Base-by-base conservation (phyloP, 805 yeast genomes). In the Metschnikowia reukaufii region DNA sequence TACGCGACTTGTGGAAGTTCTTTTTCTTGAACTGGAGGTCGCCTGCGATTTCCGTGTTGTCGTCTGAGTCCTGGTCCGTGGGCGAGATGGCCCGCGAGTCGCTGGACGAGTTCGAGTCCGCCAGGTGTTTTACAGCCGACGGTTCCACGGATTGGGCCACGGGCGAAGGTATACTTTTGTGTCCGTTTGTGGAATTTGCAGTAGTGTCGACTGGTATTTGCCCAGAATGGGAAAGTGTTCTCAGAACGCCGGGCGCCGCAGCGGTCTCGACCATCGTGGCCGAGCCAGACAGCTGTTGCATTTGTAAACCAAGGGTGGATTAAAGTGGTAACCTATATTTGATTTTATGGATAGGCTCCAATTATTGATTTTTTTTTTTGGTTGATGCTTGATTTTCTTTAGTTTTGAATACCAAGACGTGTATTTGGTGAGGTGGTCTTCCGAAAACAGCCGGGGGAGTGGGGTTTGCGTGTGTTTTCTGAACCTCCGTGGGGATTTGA, bases 21-120 rank as follows among this genome's bases (percentile, higher is more conserved):
- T 70, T 68, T 60, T 72, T 73, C 45, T 66, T 66, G 61, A 73
- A 73, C 43, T 54, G 51, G 35, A 68, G 56, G 43, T 60, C 63
- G 16, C 56, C 44, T 15, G 51, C 25, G 25, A 35, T 30, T 9
- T 50, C 52, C 33, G 43, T 33, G 38, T 41, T 48, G 16, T 38
- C 42, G 29, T 44, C 46, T 31, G 36, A 36, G 13, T 43, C 46
- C 37, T 36, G 41, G 33, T 43, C 46, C 20, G 46, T 31, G 32
- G 46, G 46, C 13, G 46, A 36, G 20, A 43, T 19, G 12, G 41
- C 36, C n/a, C 46, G 29, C 36, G 37, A 43, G 27, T 16, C 29
- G 32, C n/a, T 36, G 25, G 33, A 8, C 4, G 41, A 31, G 7
- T 23, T 16, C 1, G 41, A 36, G 15, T 19, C 47, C 12, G 27